Percentiles rank a stretch among this genome's conserved stretches.
These are phyloP conservation scores for Solanum medicagineum DNA, from an alignment of 257 asterid genomes.

Conservation along the genomic window DNA sequence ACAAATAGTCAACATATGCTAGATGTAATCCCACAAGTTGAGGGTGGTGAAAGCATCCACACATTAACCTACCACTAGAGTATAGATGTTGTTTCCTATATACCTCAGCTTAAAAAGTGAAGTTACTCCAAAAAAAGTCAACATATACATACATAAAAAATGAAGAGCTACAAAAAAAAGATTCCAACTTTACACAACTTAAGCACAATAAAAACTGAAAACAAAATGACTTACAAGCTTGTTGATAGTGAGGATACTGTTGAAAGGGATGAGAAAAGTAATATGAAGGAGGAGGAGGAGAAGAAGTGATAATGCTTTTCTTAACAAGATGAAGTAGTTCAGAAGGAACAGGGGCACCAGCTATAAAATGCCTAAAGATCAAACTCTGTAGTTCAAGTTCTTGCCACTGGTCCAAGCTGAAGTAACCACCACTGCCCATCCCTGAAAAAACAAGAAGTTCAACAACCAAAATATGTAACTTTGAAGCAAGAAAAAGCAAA, in stretches of 20 bases:
- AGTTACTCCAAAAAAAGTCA: background rate
- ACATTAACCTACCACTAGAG: background rate
- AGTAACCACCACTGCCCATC: slow-evolving; percentile 62
- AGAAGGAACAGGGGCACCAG: slow-evolving; percentile 67
- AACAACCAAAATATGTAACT: background rate
- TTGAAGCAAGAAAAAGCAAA: background rate
- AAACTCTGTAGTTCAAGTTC: slow-evolving; percentile 83
- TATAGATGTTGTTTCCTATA: too few species aligned
- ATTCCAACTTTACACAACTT: background rate
- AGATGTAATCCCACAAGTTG: background rate
- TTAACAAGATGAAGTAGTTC: slow-evolving; percentile 68
- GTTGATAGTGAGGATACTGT: slow-evolving; percentile 39
- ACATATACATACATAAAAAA: background rate
- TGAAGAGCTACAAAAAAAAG: background rate
- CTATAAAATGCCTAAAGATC: slow-evolving; percentile 69
- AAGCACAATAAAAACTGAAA: background rate
- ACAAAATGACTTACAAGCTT: slow-evolving; percentile 40
- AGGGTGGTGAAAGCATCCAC: too few species aligned
- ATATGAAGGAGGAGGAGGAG: slow-evolving; percentile 27
- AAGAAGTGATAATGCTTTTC: slow-evolving; percentile 41
- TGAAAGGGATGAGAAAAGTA: slow-evolving; percentile 27
- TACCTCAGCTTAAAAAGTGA: background rate
- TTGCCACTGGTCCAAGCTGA: slow-evolving; percentile 87
- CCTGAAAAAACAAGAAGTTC: slow-evolving; percentile 9
- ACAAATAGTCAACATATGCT: too few species aligned